Evolutionary conservation across 257 asterid species (phyloP).

Genomic region (Rauvolfia tetraphylla): DNA sequence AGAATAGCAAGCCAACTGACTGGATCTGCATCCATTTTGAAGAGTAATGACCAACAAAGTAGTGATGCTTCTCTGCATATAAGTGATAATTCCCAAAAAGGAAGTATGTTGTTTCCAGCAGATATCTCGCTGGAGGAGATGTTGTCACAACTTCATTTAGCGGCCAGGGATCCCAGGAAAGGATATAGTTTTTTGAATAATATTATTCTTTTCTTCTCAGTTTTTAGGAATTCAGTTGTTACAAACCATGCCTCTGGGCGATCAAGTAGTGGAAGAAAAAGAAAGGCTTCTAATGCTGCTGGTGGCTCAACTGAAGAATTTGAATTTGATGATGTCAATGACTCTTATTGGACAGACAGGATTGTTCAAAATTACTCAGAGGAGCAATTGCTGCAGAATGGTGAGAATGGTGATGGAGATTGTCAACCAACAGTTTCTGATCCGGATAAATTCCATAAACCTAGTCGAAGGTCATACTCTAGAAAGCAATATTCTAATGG

Average conservation of each 20-base stretch:
- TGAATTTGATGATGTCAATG: conserved; percentile 84
- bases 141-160: conserved; percentile 60
- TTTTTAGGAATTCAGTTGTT: conserved; percentile 61
- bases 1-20: conserved; percentile 89
- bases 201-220: conserved; percentile 46
- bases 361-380: conserved; percentile 67
- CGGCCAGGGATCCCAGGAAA: conserved; percentile 60
- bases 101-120: conserved; percentile 29
- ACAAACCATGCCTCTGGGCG: conserved; percentile 23
- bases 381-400: conserved; percentile 54
- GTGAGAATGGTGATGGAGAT: conserved; percentile 36
- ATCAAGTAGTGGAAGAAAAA: conserved; percentile 44
- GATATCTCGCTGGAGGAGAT: conserved; percentile 52
- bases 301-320: conserved; percentile 68
- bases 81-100: conserved; percentile 34
- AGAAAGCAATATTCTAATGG: conserved; percentile 58
- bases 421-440: conserved; percentile 28
- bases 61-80: conserved; percentile 34
- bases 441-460: conserved; percentile 39
- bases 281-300: conserved; percentile 35
- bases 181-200: conserved; percentile 28
- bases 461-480: conserved; percentile 48
- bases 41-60: conserved; percentile 36
- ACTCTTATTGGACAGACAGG: conserved; percentile 88
- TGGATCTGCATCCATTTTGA: conserved; percentile 46